A percentile compares a stretch with the other conserved stretches of the same genome.
These are phyloP conservation scores for Moricandia moricandioides DNA, from an alignment of 345 rosid genomes.

Conservation along the genomic window DNA sequence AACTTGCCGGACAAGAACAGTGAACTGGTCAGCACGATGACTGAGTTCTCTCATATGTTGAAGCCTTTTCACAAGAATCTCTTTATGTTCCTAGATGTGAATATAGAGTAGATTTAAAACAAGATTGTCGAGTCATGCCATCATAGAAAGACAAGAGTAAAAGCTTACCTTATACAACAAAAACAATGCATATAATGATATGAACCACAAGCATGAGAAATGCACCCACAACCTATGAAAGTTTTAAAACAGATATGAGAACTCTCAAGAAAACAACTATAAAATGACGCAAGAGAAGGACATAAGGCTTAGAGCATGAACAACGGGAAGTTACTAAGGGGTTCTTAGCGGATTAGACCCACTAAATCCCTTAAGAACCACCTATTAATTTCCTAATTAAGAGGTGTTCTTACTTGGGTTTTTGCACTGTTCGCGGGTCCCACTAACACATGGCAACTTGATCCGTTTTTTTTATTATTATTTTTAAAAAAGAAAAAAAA, in stretches of 20 bases:
- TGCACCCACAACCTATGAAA: slow-evolving; percentile 87
- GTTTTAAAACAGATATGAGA: background rate
- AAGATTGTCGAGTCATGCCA: background rate
- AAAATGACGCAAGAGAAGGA: background rate
- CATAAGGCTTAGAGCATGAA: no score
- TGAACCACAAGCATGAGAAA: slow-evolving; percentile 72
- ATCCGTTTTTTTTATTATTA: no score
- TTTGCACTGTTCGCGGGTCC: no score
- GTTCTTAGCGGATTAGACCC: no score
- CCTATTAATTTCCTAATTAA: no score
- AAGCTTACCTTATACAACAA: slow-evolving; percentile 61
- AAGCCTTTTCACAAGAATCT: slow-evolving; percentile 58
- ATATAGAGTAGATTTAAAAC: slow-evolving; percentile 24
- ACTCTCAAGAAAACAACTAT: background rate
- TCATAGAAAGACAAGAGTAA: background rate
- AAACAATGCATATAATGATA: slow-evolving; percentile 69
- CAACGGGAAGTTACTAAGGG: no score
- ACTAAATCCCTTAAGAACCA: no score
- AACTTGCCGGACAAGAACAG: slow-evolving; percentile 70
- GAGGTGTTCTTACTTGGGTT: no score
- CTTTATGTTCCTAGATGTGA: slow-evolving; percentile 72
- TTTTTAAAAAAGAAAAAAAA: no score
- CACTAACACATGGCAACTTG: no score
- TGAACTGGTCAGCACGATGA: slow-evolving; percentile 72
- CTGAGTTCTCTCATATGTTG: slow-evolving; percentile 50